These are phyloP conservation scores for Aureobasidium lini DNA, from an alignment of 2,329 filamentous ascomycete species.

Conservation along the genomic window DNA sequence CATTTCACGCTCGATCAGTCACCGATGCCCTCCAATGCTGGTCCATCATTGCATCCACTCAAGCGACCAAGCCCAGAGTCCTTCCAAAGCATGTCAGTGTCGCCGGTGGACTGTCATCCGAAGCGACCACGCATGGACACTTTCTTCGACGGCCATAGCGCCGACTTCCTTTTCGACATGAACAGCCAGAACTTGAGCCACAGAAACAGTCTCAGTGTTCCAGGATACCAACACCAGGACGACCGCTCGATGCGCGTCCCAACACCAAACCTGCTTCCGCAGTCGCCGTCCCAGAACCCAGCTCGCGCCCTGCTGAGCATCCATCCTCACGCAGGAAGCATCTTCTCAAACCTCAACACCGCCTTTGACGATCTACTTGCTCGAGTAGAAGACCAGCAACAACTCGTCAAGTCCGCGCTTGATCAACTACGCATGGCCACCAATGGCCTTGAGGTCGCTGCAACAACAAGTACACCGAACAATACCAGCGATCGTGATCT, in stretches of 20 bases:
- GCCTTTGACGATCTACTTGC: neutral
- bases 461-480: neutral
- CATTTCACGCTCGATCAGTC: neutral
- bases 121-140: neutral
- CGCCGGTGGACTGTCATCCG: neutral
- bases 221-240: neutral
- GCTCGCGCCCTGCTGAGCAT: neutral
- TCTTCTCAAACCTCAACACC: neutral
- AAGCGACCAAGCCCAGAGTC: constrained; percentile 1
- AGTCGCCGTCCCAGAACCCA: neutral
- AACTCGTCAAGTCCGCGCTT: neutral
- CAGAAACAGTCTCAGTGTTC: neutral
- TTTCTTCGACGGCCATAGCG: neutral
- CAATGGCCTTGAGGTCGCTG: neutral
- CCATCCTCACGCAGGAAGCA: neutral
- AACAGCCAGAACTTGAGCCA: neutral
- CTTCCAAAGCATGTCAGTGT: neutral
- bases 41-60: neutral
- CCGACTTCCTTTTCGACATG: neutral
- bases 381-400: neutral
- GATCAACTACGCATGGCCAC: neutral
- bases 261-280: neutral
- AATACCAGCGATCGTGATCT: neutral
- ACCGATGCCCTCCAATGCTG: neutral
- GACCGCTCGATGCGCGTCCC: neutral